Evolutionary conservation across 371 early-diverging fungal genomes (phyloP).

Genomic region (Actinomucor elegans): DNA sequence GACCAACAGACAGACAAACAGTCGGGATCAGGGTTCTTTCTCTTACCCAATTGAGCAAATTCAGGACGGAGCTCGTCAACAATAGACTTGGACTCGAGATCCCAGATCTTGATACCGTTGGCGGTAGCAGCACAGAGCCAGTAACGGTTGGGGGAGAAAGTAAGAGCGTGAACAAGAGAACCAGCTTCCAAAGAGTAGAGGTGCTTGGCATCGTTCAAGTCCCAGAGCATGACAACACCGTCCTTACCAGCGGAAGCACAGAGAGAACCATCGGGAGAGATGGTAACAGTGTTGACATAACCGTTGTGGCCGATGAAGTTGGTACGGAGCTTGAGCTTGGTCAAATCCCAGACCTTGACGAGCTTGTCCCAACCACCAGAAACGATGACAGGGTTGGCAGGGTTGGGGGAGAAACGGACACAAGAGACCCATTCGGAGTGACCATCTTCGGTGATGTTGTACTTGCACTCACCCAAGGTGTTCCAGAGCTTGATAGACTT

Average conservation of each 20-base stretch:
- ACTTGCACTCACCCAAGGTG: constrained; percentile 99
- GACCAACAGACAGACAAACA: constrained; percentile 97
- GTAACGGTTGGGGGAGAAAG: constrained; percentile 99
- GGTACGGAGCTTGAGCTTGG: constrained; percentile 97
- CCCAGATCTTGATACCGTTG: constrained; percentile 98
- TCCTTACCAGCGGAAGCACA: constrained; percentile 99
- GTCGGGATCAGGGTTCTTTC: constrained; percentile 73
- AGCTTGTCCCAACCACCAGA: constrained; percentile 99
- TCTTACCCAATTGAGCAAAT: constrained; percentile 73
- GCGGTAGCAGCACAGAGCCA: constrained; percentile 99
- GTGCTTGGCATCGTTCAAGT: constrained; percentile 99
- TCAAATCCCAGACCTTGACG: constrained; percentile 99
- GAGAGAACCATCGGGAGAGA: constrained; percentile 99
- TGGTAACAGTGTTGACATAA: constrained; percentile 96
- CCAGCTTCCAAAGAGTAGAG: constrained; percentile 97
- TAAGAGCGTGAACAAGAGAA: constrained; percentile 94
- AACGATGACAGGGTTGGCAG: constrained; percentile 95
- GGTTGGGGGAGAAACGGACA: constrained; percentile 99
- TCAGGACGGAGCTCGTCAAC: constrained; percentile 96
- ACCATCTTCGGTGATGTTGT: constrained; percentile 89
- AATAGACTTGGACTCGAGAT: constrained; percentile 95
- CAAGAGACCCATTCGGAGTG: constrained; percentile 98
- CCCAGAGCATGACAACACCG: constrained; percentile 99
- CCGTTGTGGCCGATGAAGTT: constrained; percentile 99
- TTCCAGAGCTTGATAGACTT: constrained; percentile 99